Evolutionary conservation across 139 green algal species (phyloP).

Genomic region (Raphidocelis subcapitata): DNA sequence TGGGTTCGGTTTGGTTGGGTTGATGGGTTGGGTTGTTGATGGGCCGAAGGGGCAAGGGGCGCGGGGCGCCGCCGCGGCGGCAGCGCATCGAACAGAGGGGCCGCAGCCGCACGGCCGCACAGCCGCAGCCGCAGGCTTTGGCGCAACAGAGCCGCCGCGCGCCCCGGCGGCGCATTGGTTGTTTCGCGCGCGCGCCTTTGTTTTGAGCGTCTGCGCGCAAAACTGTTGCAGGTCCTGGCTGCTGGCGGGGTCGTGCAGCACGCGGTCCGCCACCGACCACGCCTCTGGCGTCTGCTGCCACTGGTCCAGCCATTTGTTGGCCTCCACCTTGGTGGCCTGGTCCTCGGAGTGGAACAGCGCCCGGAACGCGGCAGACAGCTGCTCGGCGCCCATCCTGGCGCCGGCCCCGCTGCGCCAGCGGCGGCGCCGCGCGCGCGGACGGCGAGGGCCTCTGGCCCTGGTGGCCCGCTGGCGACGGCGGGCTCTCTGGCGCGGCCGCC

Average conservation of each 20-base stretch:
- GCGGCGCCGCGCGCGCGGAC: too few species aligned
- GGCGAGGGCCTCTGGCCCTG: too few species aligned
- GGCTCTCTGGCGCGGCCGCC: too few species aligned
- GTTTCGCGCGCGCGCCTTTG: slow-evolving; percentile 83
- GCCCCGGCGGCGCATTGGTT: too few species aligned
- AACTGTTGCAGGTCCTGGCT: slow-evolving; percentile 86
- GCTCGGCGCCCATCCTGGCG: slow-evolving; percentile 6
- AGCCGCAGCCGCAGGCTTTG: background rate
- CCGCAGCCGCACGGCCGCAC: background rate
- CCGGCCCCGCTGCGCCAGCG: too few species aligned
- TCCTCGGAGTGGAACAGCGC: slow-evolving; percentile 82
- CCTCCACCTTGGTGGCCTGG: slow-evolving; percentile 55
- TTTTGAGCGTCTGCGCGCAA: slow-evolving; percentile 85
- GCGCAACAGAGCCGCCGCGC: background rate
- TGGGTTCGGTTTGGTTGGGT: too few species aligned
- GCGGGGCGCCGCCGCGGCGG: background rate
- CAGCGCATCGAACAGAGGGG: background rate
- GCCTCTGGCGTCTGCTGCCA: slow-evolving; percentile 77
- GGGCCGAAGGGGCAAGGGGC: background rate
- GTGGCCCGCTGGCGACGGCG: too few species aligned
- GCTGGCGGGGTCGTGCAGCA: slow-evolving; percentile 69
- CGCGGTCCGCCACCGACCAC: slow-evolving; percentile 67
- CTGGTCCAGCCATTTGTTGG: slow-evolving; percentile 77
- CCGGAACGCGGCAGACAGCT: slow-evolving; percentile 58
- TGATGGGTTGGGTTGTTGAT: too few species aligned